Evolutionary conservation across 1,284 basidiomycete species (phyloP), one percentile per base, ranked within the genome.

Genomic region (Cutaneotrichosporon cavernicola): DNA sequence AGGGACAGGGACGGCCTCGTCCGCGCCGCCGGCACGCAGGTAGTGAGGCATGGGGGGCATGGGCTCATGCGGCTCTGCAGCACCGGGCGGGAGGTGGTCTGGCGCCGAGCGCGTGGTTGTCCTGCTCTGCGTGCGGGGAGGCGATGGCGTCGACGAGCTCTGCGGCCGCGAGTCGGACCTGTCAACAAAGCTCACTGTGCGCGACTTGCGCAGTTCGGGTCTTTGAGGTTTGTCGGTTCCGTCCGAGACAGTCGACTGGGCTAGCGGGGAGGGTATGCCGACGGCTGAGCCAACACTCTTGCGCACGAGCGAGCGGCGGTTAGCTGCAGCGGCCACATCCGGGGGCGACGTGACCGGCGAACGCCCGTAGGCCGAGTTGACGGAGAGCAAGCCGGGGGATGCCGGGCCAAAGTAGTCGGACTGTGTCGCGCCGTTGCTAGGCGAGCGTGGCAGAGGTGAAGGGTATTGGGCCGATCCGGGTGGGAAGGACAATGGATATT

Each of bases 161-260:
- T 53, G 51, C 51, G 11, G 13, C 26, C 31, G 30, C 26, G 50
- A 51, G 11, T 14, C 22, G 50, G 50, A 13, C 14, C 4, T 31
- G 11, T 53, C 51, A 10, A n/a, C 51, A 53, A 53, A 53, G 51
- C 51, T 53, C 31, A 53, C 51, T 18, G 51, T n/a, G 18, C 51
- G 51, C 14, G 51, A 32, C 51, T 53, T 53, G 51, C 51, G 30
- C 16, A 18, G 30, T 9, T n/a, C 51, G 18, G 51, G 51, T 4
- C 31, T 16, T 31, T 34, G 51, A 16, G 51, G 31, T 16, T 50
- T 30, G 22, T 4, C 22, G 26, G 26, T n/a, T 21, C 40, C 36
- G 36, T 43, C 32, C 9, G 36, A 21, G 22, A 26, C 6, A 14
- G 38, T 30, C 21, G 55, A 36, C 36, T 56, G 38, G 22, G 32